Evolutionary conservation across 1,139 yeast genomes (phyloP).

Genomic region (Geotrichum restrictum): DNA sequence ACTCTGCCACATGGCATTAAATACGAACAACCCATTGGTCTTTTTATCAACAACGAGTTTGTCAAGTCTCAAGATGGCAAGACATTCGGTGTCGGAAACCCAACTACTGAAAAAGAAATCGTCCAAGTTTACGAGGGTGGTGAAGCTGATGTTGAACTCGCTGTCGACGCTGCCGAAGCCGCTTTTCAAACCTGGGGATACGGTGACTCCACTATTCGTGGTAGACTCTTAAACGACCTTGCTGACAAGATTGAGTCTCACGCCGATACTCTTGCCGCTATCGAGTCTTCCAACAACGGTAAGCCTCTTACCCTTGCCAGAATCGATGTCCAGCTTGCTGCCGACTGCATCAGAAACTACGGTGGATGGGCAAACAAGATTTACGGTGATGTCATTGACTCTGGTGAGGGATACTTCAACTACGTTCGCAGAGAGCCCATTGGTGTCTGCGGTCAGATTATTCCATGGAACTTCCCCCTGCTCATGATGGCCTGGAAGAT

Average conservation of each 20-base stretch:
- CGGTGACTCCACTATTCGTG: slow-evolving; percentile 53
- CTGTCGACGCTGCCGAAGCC: slow-evolving; percentile 52
- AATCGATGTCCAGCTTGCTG: slow-evolving; percentile 57
- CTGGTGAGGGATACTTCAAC: slow-evolving; percentile 58
- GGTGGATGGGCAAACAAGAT: slow-evolving; percentile 84
- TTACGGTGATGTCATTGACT: slow-evolving; percentile 63
- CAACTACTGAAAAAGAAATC: slow-evolving; percentile 54
- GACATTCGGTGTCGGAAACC: slow-evolving; percentile 55
- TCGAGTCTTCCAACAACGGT: slow-evolving; percentile 82
- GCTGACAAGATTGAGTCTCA: slow-evolving; percentile 64
- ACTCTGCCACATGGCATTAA: slow-evolving; percentile 60
- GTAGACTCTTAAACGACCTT: slow-evolving; percentile 53
- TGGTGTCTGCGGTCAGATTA: slow-evolving; percentile 80
- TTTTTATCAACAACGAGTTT: slow-evolving; percentile 62
- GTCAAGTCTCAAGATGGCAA: slow-evolving; percentile 47
- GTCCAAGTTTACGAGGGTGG: slow-evolving; percentile 51
- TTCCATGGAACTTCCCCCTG: slow-evolving; percentile 89
- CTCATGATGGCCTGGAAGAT: slow-evolving; percentile 80
- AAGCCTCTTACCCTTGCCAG: slow-evolving; percentile 57
- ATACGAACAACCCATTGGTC: slow-evolving; percentile 62
- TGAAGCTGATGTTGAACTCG: slow-evolving; percentile 51
- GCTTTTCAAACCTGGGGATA: slow-evolving; percentile 49
- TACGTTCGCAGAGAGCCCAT: slow-evolving; percentile 62
- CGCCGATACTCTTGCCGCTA: slow-evolving; percentile 56
- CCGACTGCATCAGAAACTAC: slow-evolving; percentile 59